phyloP scores from a whole-genome alignment of 2,329 filamentous ascomycete genomes.

The Penicillium sp. region DNA sequence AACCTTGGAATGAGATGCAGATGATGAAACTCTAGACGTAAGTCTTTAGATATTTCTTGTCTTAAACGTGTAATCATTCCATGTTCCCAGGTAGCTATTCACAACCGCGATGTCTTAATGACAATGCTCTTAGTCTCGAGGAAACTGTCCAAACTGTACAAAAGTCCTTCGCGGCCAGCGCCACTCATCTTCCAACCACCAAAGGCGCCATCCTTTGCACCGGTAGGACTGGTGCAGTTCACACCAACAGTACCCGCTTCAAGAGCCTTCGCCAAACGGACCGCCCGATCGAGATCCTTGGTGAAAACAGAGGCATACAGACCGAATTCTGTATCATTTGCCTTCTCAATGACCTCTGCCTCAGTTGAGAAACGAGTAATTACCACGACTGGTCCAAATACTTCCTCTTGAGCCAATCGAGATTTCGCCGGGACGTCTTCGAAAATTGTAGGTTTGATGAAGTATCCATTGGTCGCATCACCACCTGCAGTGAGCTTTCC shows the following conservation, averaged over 20 bases:
- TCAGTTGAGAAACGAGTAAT: constrained; percentile 48
- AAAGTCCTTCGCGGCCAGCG: constrained; percentile 37
- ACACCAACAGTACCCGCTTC: constrained; percentile 32
- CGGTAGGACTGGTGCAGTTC: constrained; percentile 41
- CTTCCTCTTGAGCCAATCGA: constrained; percentile 40
- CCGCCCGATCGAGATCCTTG: constrained; percentile 30
- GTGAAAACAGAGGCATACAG: constrained; percentile 35
- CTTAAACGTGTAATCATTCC: not conserved
- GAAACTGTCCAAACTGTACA: constrained; percentile 40
- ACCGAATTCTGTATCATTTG: constrained; percentile 50
- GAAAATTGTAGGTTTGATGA: constrained; percentile 85
- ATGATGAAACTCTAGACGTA: no score
- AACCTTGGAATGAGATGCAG: no score
- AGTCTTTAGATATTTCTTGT: not conserved
- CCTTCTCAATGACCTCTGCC: constrained; percentile 56
- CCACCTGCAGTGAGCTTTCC: constrained; percentile 67
- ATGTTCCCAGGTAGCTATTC: not conserved
- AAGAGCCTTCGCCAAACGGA: constrained; percentile 27
- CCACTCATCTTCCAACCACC: constrained; percentile 48
- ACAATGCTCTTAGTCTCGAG: constrained; percentile 33
- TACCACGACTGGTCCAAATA: constrained; percentile 48
- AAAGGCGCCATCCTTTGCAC: constrained; percentile 44
- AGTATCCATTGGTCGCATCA: constrained; percentile 77
- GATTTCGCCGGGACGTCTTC: constrained; percentile 61
- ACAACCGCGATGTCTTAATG: constrained; percentile 21